Evolutionary conservation across 2,329 filamentous ascomycete species (phyloP), one percentile per base, ranked within the genome.

Genomic region (Sporothrix luriei): DNA sequence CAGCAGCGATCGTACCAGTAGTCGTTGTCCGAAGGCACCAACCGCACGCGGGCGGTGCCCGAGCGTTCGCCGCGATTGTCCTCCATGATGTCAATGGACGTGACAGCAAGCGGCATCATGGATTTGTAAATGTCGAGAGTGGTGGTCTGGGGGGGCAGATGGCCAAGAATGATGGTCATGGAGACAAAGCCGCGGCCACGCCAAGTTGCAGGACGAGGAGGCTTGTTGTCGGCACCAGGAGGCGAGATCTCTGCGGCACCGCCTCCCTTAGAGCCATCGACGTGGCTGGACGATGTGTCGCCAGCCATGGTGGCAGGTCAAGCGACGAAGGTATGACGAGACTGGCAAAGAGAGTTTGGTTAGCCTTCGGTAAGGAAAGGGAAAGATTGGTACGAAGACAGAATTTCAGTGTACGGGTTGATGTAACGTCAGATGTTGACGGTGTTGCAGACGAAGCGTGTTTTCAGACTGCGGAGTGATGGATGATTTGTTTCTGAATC

Each of bases 41-140:
- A 90, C 1, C 79, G 80, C 46, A 91, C 77, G 21, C 80, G 82
- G 1, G 81, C 87, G 29, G 54, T 76, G 0, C 79, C 78, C 43
- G 78, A 77, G 68, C 78, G 75, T 33, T 78, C 70, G n/a, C 84
- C 79, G 40, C 78, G 72, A 6, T 73, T 71, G 64, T 80, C 75
- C 61, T 85, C 82, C 64, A 81, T 83, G 1, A 91, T 79, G 16
- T 90, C 86, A 48, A 91, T 85, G 48, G 79, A 84, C 2, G 49
- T 38, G 1, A 73, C 51, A 4, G 68, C 46, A 4, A 73, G 26
- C 3, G 72, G 71, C n/a, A 29, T 33, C 13, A 92, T 86, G 21
- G 82, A 82, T 2, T 80, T 75, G 76, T 84, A 87, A 1, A 92
- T 75, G 19, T 83, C 78, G 33, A 75, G 77, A 0, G 81, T 78